A percentile compares a stretch with the other conserved stretches of the same genome.
phyloP scores from a whole-genome alignment of 768 basidiomycete genomes.

The Cyathus striatus region DNA sequence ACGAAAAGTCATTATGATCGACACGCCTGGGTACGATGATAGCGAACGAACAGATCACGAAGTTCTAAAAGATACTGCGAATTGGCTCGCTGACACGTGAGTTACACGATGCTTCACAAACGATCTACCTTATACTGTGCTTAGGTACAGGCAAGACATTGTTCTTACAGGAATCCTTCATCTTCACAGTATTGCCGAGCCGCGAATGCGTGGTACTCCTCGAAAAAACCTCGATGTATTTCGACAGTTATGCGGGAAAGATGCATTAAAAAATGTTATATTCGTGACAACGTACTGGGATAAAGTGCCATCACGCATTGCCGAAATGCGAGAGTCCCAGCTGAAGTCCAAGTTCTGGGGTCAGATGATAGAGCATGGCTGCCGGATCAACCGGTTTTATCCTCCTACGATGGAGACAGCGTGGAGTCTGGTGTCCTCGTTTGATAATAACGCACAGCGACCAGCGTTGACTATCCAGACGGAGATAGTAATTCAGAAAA shows the following conservation, averaged over 20 bases:
- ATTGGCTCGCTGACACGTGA: slow-evolving; percentile 21
- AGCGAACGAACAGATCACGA: slow-evolving; percentile 13
- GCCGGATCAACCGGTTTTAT: slow-evolving; percentile 8
- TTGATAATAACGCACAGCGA: background rate
- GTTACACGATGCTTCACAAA: background rate
- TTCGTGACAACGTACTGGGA: slow-evolving; percentile 14
- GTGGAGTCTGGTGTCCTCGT: slow-evolving; percentile 8
- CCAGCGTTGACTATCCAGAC: slow-evolving; percentile 8
- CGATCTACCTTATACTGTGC: background rate
- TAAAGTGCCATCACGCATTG: slow-evolving; percentile 3
- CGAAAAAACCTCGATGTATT: slow-evolving; percentile 9
- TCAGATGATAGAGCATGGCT: slow-evolving; percentile 6
- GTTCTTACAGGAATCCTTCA: slow-evolving; percentile 11
- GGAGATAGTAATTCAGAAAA: slow-evolving; percentile 10
- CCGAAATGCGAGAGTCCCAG: slow-evolving; percentile 3
- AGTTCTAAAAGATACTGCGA: slow-evolving; percentile 15
- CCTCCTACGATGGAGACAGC: slow-evolving; percentile 2
- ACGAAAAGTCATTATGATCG: slow-evolving; percentile 18
- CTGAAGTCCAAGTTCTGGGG: slow-evolving; percentile 6
- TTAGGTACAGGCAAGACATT: slow-evolving; percentile 5
- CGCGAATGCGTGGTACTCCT: slow-evolving; percentile 7
- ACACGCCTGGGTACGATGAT: slow-evolving; percentile 26
- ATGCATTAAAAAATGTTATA: slow-evolving; percentile 7
- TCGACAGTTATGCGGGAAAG: slow-evolving; percentile 8
- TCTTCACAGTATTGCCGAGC: slow-evolving; percentile 11